A percentile compares a stretch with the other conserved stretches of the same genome.
Evolutionary conservation across 1,139 yeast genomes (phyloP).

Genomic region (Candida freyschussii): DNA sequence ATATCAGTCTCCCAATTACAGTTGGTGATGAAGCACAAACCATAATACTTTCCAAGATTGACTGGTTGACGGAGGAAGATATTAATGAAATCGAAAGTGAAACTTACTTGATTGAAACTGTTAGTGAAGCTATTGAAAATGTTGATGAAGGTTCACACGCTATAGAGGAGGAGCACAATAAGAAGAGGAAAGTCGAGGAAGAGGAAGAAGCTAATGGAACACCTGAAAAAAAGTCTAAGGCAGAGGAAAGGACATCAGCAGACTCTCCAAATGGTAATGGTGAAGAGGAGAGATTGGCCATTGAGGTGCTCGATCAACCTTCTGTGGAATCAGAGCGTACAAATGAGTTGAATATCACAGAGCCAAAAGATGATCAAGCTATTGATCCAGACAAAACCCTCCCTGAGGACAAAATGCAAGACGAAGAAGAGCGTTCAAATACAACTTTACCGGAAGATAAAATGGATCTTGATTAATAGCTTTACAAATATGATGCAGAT

Average conservation of each 20-base stretch:
- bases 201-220: slow-evolving; percentile 8
- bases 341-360: no score
- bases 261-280: no score
- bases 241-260: no score
- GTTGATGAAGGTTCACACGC: slow-evolving; percentile 5
- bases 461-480: slow-evolving; percentile 19
- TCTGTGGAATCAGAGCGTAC: no score
- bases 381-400: slow-evolving; percentile 9
- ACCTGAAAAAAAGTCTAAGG: slow-evolving; percentile 17
- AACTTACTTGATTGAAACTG: slow-evolving; percentile 15
- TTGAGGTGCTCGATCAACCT: no score
- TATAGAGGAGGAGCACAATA: slow-evolving; percentile 16
- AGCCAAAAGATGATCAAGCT: slow-evolving; percentile 5
- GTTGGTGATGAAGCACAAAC: slow-evolving; percentile 26
- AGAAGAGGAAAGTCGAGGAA: slow-evolving; percentile 17
- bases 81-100: slow-evolving; percentile 29
- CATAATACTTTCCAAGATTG: slow-evolving; percentile 36
- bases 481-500: no score
- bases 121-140: slow-evolving; percentile 7
- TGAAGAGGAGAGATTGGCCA: no score
- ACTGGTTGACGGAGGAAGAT: slow-evolving; percentile 39
- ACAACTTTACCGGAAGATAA: slow-evolving; percentile 21
- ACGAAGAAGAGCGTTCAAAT: slow-evolving; percentile 5
- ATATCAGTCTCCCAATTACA: slow-evolving; percentile 4
- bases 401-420: slow-evolving; percentile 14